phyloP scores from a whole-genome alignment of 129 eudicot genomes.

The Chrysanthemum lavandulifolium region DNA sequence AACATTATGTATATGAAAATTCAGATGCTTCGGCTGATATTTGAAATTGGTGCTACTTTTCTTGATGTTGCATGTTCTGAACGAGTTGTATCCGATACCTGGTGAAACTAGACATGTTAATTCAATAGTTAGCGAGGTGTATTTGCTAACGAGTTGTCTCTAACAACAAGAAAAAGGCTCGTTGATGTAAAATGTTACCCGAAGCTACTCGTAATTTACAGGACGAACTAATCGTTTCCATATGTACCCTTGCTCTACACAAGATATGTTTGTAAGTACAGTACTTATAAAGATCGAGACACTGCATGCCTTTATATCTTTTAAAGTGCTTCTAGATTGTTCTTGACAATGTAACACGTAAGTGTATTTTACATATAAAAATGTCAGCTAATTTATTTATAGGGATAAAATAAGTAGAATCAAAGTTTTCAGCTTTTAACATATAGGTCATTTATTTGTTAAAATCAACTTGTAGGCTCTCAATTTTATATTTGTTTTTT shows the following conservation, averaged over 20 bases:
- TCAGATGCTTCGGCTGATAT: neutral
- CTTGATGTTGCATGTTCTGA: slow-evolving; percentile 1
- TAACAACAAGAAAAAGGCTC: neutral
- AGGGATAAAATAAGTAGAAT: too few relatives aligned
- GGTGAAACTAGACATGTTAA: neutral
- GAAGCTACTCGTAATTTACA: neutral
- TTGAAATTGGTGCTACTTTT: slow-evolving; percentile 4
- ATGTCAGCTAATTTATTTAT: too few relatives aligned
- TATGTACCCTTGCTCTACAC: neutral
- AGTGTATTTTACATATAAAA: too few relatives aligned
- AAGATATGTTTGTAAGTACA: neutral
- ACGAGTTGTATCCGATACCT: slow-evolving; percentile 16
- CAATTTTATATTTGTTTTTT: too few relatives aligned
- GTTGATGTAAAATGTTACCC: slow-evolving; percentile 5
- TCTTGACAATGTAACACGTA: slow-evolving; percentile 5
- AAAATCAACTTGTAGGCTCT: too few relatives aligned
- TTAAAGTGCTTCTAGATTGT: neutral
- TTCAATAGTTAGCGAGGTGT: neutral
- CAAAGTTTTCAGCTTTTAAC: too few relatives aligned
- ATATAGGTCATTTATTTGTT: too few relatives aligned
- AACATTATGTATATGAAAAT: neutral
- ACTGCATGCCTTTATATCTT: neutral
- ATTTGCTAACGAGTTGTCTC: neutral
- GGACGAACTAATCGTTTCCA: slow-evolving; percentile 16
- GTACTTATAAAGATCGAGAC: neutral